phyloP scores from a whole-genome alignment of 2,329 filamentous ascomycete species.

The Samsoniella hepiali region DNA sequence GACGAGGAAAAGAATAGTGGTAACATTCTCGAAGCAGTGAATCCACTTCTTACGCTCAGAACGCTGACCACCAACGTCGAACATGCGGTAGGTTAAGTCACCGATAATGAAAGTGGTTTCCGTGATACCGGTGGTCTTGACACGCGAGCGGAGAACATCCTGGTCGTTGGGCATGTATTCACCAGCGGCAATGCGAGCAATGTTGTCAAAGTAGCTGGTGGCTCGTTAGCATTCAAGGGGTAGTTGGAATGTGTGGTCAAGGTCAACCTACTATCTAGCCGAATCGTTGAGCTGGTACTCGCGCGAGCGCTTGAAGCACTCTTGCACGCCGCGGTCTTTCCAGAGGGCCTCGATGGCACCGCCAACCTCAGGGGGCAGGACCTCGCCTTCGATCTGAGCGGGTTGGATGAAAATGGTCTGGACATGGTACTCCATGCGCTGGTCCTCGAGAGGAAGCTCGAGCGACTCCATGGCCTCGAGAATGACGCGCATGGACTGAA shows the following conservation, averaged over 20 bases:
- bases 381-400: constrained; percentile 92
- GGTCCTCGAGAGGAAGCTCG: constrained; percentile 81
- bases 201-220: constrained; percentile 88
- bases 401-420: constrained; percentile 99
- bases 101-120: constrained; percentile 96
- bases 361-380: constrained; percentile 89
- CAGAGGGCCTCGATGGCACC: constrained; percentile 88
- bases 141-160: constrained; percentile 90
- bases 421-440: constrained; percentile 92
- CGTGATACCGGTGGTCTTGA: constrained; percentile 96
- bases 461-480: constrained; percentile 67
- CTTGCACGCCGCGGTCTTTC: constrained; percentile 89
- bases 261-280: constrained; percentile 81
- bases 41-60: constrained; percentile 99
- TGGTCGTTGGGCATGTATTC: constrained; percentile 96
- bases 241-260: background rate
- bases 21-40: constrained; percentile 97
- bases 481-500: constrained; percentile 67
- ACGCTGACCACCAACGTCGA: constrained; percentile 92
- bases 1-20: constrained; percentile 92
- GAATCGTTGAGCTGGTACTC: constrained; percentile 98
- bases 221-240: constrained; percentile 32
- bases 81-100: constrained; percentile 94
- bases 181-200: constrained; percentile 82
- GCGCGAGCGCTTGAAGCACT: constrained; percentile 91